A percentile compares a stretch with the other conserved stretches of the same genome.
Evolutionary conservation across 2,329 filamentous ascomycete genomes (phyloP).

Genomic region (Stemphylium vesicarium): DNA sequence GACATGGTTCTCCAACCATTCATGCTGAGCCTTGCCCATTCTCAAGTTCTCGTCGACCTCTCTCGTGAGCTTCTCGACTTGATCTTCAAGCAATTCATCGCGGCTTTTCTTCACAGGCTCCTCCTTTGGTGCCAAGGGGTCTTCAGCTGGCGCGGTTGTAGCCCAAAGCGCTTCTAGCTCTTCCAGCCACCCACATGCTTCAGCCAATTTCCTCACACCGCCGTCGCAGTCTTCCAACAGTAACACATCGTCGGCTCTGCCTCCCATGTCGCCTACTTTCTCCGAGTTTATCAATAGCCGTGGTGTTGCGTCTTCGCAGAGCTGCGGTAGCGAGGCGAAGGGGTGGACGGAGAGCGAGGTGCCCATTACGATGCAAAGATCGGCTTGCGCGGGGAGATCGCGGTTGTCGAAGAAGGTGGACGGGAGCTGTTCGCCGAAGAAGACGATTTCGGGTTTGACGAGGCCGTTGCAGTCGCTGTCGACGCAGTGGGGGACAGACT

Average conservation of each 20-base stretch:
- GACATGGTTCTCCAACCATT: conserved; percentile 44
- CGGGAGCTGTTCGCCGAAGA: conserved; percentile 82
- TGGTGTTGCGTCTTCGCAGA: conserved; percentile 68
- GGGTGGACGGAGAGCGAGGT: conserved; percentile 88
- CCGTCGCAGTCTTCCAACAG: conserved; percentile 82
- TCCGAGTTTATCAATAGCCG: conserved; percentile 89
- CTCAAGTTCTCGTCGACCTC: conserved; percentile 63
- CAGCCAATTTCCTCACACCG: conserved; percentile 78
- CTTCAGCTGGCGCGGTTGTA: conserved; percentile 59
- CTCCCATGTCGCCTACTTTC: conserved; percentile 78
- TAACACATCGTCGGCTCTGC: conserved; percentile 81
- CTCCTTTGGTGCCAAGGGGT: neutral
- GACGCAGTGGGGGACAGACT: conserved; percentile 73
- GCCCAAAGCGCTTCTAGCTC: conserved; percentile 83
- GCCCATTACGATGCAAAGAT: conserved; percentile 84
- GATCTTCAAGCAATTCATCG: conserved; percentile 64
- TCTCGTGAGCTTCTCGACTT: conserved; percentile 63
- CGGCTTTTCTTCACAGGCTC: conserved; percentile 53
- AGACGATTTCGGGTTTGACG: conserved; percentile 94
- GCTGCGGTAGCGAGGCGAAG: conserved; percentile 79
- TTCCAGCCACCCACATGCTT: conserved; percentile 81
- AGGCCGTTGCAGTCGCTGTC: conserved; percentile 71
- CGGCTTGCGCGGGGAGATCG: conserved; percentile 65
- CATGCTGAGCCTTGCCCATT: conserved; percentile 35
- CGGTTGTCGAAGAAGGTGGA: conserved; percentile 67